Percentiles rank a stretch among this genome's conserved stretches.
phyloP scores from a whole-genome alignment of 768 basidiomycete genomes.

The Suillus plorans region DNA sequence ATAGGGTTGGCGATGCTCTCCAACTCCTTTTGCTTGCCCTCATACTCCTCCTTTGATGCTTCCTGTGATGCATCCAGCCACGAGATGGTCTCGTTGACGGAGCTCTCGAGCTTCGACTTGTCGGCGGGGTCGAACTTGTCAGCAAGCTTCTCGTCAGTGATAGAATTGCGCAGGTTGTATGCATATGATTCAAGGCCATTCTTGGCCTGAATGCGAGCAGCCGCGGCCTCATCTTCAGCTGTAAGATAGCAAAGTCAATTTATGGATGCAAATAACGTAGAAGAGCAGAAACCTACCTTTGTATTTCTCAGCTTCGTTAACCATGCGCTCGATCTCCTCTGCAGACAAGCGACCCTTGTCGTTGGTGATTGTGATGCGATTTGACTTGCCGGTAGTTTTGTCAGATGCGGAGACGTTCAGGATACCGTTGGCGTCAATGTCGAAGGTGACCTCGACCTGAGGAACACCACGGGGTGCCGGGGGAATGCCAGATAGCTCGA shows the following conservation, averaged over 20 bases:
- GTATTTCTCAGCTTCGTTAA: slow-evolving; percentile 90
- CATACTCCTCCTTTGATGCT: slow-evolving; percentile 92
- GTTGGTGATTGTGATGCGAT: slow-evolving; percentile 91
- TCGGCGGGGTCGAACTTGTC: slow-evolving; percentile 85
- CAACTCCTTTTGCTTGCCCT: slow-evolving; percentile 89
- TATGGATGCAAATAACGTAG: background rate
- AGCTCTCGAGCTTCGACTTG: slow-evolving; percentile 78
- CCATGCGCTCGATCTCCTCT: slow-evolving; percentile 99
- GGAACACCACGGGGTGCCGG: slow-evolving; percentile 98
- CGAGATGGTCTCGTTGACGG: slow-evolving; percentile 79
- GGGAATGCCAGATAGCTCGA: slow-evolving; percentile 94
- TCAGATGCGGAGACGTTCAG: slow-evolving; percentile 93
- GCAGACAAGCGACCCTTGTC: slow-evolving; percentile 97
- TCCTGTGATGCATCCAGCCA: slow-evolving; percentile 90
- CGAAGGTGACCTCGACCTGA: slow-evolving; percentile 97
- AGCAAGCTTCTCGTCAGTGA: slow-evolving; percentile 82
- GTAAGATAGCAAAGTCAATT: slow-evolving; percentile 26
- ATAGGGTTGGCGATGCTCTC: slow-evolving; percentile 80
- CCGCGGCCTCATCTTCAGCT: slow-evolving; percentile 85
- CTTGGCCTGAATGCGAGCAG: slow-evolving; percentile 81
- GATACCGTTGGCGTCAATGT: slow-evolving; percentile 97
- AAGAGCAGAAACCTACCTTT: slow-evolving; percentile 49
- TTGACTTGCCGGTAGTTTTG: slow-evolving; percentile 96
- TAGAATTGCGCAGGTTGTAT: slow-evolving; percentile 92
- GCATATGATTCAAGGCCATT: slow-evolving; percentile 93